Evolutionary conservation across 179 eudicot species (phyloP).

Genomic region (Pouteria campechiana): DNA sequence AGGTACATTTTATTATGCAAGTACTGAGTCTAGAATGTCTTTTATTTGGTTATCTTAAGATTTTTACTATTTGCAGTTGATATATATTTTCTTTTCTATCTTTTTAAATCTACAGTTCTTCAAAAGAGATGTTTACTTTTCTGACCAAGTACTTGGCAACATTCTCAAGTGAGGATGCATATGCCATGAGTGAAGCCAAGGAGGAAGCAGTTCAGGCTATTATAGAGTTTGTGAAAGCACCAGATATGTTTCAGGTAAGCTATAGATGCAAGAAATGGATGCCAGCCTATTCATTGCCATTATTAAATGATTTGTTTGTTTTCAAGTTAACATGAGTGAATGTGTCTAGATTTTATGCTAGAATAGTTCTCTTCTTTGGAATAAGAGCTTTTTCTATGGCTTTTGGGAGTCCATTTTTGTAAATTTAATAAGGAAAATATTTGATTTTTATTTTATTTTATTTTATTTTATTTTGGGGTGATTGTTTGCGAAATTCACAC

Average conservation of each 20-base stretch:
- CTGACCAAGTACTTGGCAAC: conserved; percentile 72
- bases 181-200: conserved; percentile 55
- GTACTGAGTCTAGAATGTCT: not conserved
- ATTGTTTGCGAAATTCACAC: too few relatives aligned
- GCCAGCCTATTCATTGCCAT: too few relatives aligned
- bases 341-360: too few relatives aligned
- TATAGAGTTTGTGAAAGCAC: conserved; percentile 76
- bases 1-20: conserved; percentile 24
- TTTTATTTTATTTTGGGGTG: too few relatives aligned
- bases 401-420: too few relatives aligned
- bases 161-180: conserved; percentile 56
- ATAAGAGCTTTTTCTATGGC: too few relatives aligned
- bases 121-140: conserved; percentile 64
- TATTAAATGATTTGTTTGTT: too few relatives aligned
- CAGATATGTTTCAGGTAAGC: conserved; percentile 99
- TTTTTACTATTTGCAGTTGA: not conserved
- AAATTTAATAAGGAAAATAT: too few relatives aligned
- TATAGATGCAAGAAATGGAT: too few relatives aligned
- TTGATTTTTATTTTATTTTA: too few relatives aligned
- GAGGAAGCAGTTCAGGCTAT: conserved; percentile 69
- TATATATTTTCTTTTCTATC: not conserved
- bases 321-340: too few relatives aligned
- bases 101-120: conserved; percentile 40
- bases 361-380: too few relatives aligned
- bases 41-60: not conserved